Conservation (phyloP, 2,329 filamentous ascomycete genomes). For the Alternaria rosae region DNA sequence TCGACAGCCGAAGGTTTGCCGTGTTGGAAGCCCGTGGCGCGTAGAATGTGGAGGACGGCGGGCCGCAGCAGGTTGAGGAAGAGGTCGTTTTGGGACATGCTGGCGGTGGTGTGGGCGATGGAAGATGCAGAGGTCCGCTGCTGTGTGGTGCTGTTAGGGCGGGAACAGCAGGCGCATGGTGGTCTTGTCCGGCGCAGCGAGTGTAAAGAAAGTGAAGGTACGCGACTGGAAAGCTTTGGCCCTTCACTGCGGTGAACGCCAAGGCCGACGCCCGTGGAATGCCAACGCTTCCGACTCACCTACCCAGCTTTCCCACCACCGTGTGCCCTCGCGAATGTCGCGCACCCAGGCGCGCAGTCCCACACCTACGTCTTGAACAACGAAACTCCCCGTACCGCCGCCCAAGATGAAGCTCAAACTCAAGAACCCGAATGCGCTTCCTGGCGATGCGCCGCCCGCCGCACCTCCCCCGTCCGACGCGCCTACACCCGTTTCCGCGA, state of each 20-base stretch:
- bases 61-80: conserved; percentile 85
- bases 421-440: conserved; percentile 31
- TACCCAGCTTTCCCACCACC: background rate
- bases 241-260: conserved; percentile 25
- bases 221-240: conserved; percentile 27
- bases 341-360: conserved; percentile 15
- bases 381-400: background rate
- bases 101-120: conserved; percentile 17
- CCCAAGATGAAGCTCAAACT: conserved; percentile 45
- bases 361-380: background rate
- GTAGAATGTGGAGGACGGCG: conserved; percentile 86
- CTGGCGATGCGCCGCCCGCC: conserved; percentile 32
- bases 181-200: conserved; percentile 2
- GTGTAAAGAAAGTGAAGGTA: conserved; percentile 20
- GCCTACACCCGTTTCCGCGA: conserved; percentile 20
- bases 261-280: conserved; percentile 18
- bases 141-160: conserved; percentile 21
- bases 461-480: conserved; percentile 22
- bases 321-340: conserved; percentile 17
- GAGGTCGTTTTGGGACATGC: conserved; percentile 55
- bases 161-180: conserved; percentile 34
- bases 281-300: conserved; percentile 12
- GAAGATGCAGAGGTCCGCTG: conserved; percentile 26
- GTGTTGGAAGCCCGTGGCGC: conserved; percentile 87
- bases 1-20: conserved; percentile 84